phyloP scores from a whole-genome alignment of 1,284 basidiomycete species.

The Fereydounia khargensis region DNA sequence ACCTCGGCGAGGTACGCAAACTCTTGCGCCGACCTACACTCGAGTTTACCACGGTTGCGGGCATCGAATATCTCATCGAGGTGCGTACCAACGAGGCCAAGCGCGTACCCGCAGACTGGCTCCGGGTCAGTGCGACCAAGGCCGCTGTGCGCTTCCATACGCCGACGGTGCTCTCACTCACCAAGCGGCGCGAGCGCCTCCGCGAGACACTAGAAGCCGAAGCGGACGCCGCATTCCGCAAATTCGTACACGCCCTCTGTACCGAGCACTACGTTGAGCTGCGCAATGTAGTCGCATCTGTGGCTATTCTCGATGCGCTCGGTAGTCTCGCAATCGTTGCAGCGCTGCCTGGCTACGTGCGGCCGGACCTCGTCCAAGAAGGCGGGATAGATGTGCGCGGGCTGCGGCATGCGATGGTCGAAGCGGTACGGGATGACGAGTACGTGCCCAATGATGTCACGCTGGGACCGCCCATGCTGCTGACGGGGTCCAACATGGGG shows the following conservation, averaged over 20 bases:
- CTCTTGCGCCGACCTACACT: slow-evolving; percentile 71
- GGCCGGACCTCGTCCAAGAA: slow-evolving; percentile 14
- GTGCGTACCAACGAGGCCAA: slow-evolving; percentile 71
- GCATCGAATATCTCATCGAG: slow-evolving; percentile 56
- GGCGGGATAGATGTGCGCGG: slow-evolving; percentile 18
- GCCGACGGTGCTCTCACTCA: slow-evolving; percentile 68
- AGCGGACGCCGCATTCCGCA: slow-evolving; percentile 28
- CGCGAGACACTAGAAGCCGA: slow-evolving; percentile 71
- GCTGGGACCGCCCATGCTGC: slow-evolving; percentile 33
- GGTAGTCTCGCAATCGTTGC: slow-evolving; percentile 34
- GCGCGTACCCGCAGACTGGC: slow-evolving; percentile 76
- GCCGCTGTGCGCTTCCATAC: slow-evolving; percentile 75
- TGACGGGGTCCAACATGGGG: slow-evolving; percentile 62
- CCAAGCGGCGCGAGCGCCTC: slow-evolving; percentile 73
- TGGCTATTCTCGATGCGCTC: slow-evolving; percentile 45
- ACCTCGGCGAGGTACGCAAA: slow-evolving; percentile 71
- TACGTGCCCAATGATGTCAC: slow-evolving; percentile 48
- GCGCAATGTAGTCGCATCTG: slow-evolving; percentile 27
- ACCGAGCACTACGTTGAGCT: slow-evolving; percentile 29
- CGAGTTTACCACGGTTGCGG: slow-evolving; percentile 68
- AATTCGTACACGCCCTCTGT: slow-evolving; percentile 32
- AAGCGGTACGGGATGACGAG: slow-evolving; percentile 16
- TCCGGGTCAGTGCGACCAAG: slow-evolving; percentile 74
- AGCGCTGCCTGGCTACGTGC: slow-evolving; percentile 22
- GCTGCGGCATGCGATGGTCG: slow-evolving; percentile 51